phyloP scores from a whole-genome alignment of 2,329 filamentous ascomycete species.

The Pestalotiopsis sp. region DNA sequence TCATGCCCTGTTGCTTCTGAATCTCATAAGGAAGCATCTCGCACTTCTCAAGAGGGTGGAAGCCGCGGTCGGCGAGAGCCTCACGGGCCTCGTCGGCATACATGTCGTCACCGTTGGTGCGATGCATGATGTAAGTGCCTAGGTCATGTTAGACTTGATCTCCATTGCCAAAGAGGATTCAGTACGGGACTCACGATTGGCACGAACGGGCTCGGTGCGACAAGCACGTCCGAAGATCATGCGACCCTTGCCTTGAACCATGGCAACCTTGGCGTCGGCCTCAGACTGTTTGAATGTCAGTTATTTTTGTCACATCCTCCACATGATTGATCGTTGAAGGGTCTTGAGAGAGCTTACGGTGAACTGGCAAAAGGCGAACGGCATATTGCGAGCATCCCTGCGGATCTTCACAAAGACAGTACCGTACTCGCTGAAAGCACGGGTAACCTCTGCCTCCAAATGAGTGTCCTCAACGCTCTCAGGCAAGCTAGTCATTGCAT shows the following conservation, averaged over 20 bases:
- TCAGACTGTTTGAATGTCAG: conserved; percentile 44
- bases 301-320: neutral
- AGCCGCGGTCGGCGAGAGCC: conserved; percentile 39
- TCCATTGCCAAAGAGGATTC: neutral
- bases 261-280: conserved; percentile 51
- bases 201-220: conserved; percentile 63
- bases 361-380: conserved; percentile 67
- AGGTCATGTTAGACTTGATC: conserved; percentile 24
- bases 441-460: conserved; percentile 56
- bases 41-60: conserved; percentile 46
- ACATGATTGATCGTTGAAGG: neutral
- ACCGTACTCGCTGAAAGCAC: conserved; percentile 57
- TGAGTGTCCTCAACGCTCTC: conserved; percentile 50
- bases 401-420: conserved; percentile 66
- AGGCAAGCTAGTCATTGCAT: conserved; percentile 48
- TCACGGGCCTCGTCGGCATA: conserved; percentile 45
- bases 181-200: conserved; percentile 51
- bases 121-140: conserved; percentile 55
- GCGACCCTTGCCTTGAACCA: conserved; percentile 48
- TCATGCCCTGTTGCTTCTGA: conserved; percentile 36
- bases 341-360: conserved; percentile 46
- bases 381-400: conserved; percentile 60
- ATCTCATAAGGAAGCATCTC: conserved; percentile 38
- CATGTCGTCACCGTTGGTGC: conserved; percentile 38
- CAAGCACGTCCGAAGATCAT: conserved; percentile 59